Evolutionary conservation across 371 early-diverging fungal genomes (phyloP).

Genomic region (Lichtheimia hyalospora): DNA sequence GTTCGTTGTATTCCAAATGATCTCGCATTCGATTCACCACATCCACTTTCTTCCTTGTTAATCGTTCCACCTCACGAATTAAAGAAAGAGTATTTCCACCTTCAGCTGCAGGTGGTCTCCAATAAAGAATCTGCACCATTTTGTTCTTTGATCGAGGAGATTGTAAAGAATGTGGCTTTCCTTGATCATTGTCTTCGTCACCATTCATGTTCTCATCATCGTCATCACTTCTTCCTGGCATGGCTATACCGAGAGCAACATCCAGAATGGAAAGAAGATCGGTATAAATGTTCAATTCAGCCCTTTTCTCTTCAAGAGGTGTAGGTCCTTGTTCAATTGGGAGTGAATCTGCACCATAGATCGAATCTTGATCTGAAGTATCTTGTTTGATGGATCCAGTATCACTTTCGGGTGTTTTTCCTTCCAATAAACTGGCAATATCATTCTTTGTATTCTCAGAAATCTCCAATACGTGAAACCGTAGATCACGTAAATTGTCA

Average conservation of each 20-base stretch:
- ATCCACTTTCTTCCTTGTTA: slow-evolving; percentile 36
- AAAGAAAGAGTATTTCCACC: slow-evolving; percentile 27
- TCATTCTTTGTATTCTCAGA: slow-evolving; percentile 3
- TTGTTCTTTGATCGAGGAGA: slow-evolving; percentile 54
- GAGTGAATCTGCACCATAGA: slow-evolving; percentile 11
- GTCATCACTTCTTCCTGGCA: slow-evolving; percentile 28
- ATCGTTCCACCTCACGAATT: slow-evolving; percentile 33
- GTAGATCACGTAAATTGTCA: slow-evolving; percentile 70
- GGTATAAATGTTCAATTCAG: slow-evolving; percentile 21
- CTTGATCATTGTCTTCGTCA: slow-evolving; percentile 1
- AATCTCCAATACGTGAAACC: slow-evolving; percentile 32
- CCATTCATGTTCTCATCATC: slow-evolving; percentile 9
- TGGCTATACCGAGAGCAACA: slow-evolving; percentile 45
- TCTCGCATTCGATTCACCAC: slow-evolving; percentile 48
- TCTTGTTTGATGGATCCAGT: neutral
- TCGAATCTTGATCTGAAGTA: slow-evolving; percentile 12
- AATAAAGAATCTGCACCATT: slow-evolving; percentile 55
- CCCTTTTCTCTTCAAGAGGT: slow-evolving; percentile 13
- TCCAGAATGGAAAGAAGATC: slow-evolving; percentile 32
- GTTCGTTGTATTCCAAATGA: slow-evolving; percentile 46
- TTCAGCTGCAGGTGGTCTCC: slow-evolving; percentile 51
- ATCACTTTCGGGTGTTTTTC: neutral
- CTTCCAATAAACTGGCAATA: neutral
- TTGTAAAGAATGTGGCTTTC: slow-evolving; percentile 23
- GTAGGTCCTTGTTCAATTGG: slow-evolving; percentile 13